These are phyloP conservation scores for Colletotrichum destructivum DNA, from an alignment of 2,329 filamentous ascomycete species.

Conservation along the genomic window DNA sequence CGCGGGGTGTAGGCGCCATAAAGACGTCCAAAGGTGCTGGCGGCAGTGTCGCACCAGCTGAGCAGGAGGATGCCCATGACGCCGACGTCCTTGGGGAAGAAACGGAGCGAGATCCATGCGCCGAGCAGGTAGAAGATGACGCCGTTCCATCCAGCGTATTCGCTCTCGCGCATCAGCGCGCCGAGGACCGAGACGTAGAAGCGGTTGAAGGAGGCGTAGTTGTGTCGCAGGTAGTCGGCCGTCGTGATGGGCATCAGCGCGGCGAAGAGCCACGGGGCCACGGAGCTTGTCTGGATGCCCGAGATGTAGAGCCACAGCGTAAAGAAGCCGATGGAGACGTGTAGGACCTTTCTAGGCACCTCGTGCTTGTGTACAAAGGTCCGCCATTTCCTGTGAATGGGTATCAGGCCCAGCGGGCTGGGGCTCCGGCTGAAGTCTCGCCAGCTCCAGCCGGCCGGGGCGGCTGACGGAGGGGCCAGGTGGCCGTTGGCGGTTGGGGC, in stretches of 20 bases:
- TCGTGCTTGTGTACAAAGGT: slow-evolving; percentile 96
- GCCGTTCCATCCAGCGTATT: slow-evolving; percentile 94
- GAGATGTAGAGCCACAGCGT: slow-evolving; percentile 88
- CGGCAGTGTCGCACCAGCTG: slow-evolving; percentile 98
- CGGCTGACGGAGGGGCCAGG: slow-evolving; percentile 75
- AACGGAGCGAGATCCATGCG: slow-evolving; percentile 86
- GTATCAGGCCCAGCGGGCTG: slow-evolving; percentile 93
- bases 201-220: slow-evolving; percentile 84
- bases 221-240: slow-evolving; percentile 87
- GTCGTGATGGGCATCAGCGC: slow-evolving; percentile 87
- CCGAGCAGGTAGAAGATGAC: slow-evolving; percentile 97
- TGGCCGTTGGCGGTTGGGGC: slow-evolving; percentile 71
- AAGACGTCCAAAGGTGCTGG: slow-evolving; percentile 91
- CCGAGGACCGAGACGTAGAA: slow-evolving; percentile 89
- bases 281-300: slow-evolving; percentile 81
- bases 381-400: slow-evolving; percentile 93
- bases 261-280: slow-evolving; percentile 87
- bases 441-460: slow-evolving; percentile 80
- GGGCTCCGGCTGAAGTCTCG: slow-evolving; percentile 91
- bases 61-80: slow-evolving; percentile 91
- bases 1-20: slow-evolving; percentile 92
- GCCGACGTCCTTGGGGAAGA: slow-evolving; percentile 93
- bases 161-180: slow-evolving; percentile 96
- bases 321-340: slow-evolving; percentile 97
- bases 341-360: slow-evolving; percentile 92